Conservation (phyloP, 2,329 filamentous ascomycete species). For the Epichloe sp. region DNA sequence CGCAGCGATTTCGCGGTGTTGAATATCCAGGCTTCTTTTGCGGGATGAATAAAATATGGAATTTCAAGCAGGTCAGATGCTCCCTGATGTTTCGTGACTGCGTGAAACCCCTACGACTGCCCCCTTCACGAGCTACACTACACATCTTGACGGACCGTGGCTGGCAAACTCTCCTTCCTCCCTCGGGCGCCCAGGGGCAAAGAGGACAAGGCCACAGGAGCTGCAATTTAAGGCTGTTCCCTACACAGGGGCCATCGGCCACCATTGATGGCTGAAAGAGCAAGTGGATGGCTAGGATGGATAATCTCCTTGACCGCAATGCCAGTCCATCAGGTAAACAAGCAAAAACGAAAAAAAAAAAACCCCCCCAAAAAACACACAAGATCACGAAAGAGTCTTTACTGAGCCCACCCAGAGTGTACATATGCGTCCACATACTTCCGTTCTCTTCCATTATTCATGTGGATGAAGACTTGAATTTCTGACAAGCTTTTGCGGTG, state of each 20-base stretch:
- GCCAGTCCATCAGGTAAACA: background rate
- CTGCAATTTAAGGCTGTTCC: background rate
- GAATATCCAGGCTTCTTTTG: background rate
- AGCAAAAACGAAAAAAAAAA: too few species aligned
- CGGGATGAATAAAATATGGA: background rate
- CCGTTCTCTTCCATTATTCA: too few species aligned
- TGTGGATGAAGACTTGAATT: too few species aligned
- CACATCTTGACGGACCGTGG: too few species aligned
- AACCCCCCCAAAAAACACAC: background rate
- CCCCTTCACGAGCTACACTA: too few species aligned
- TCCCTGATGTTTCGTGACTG: too few species aligned
- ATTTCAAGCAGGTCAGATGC: background rate
- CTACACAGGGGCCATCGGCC: background rate
- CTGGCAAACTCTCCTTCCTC: too few species aligned
- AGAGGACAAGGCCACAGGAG: background rate
- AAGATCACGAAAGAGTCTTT: background rate
- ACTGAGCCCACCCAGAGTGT: too few species aligned
- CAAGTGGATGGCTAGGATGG: background rate
- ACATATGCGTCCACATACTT: too few species aligned
- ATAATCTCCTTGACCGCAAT: background rate
- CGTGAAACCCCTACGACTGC: too few species aligned
- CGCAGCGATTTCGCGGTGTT: background rate
- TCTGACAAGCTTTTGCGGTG: too few species aligned
- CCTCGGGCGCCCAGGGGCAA: too few species aligned
- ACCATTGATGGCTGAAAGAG: background rate